Base-by-base conservation (phyloP, 176 grass and related monocot genomes). In the Oryza glaberrima region DNA sequence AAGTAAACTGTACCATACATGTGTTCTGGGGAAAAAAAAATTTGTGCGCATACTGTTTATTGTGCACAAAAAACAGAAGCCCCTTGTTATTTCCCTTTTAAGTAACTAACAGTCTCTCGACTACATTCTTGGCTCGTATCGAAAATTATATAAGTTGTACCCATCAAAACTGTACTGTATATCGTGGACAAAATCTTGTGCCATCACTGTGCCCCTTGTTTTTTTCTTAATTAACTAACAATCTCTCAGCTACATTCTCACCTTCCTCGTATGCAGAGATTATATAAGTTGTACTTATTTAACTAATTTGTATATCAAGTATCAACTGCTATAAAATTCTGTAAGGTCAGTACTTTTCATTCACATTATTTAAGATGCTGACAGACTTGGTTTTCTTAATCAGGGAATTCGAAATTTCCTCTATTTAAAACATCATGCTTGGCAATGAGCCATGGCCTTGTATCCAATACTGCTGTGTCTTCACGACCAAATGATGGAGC, bases 361-460 rank as follows among this genome's bases (percentile, higher is more conserved):
- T 65, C 13, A 47, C n/a, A 52, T 67, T 80, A 51, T 45, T 64
- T 56, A 9, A 45, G 28, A 3, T 52, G 16, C 69, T 56, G 44
- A 43, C 56, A 60, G 26, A 78, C 36, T 82, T 34, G 35, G 70
- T 67, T 79, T 61, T 88, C 48, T 60, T 77, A 75, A 72, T 20
- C 82, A 86, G 87, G 78, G 19, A 63, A 77, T 68, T 65, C 54
- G 23, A 88, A 69, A 63, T 54, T 61, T 66, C 52, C 67, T 77
- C 69, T 58, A 63, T 25, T 76, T 43, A 79, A 82, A 22, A 20
- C 74, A 5, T 60, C 88, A 65, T 89, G 70, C 69, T 25, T 89
- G 70, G 73, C 41, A 67, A 79, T 48, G 14, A 66, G 82, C 65
- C 71, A 45, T 85, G 67, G 35, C 23, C 78, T 38, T 70, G 47